Evolutionary conservation across 495 filamentous ascomycete species (phyloP), one percentile per base, ranked within the genome.

Genomic region (Thermochaetoides thermophila): DNA sequence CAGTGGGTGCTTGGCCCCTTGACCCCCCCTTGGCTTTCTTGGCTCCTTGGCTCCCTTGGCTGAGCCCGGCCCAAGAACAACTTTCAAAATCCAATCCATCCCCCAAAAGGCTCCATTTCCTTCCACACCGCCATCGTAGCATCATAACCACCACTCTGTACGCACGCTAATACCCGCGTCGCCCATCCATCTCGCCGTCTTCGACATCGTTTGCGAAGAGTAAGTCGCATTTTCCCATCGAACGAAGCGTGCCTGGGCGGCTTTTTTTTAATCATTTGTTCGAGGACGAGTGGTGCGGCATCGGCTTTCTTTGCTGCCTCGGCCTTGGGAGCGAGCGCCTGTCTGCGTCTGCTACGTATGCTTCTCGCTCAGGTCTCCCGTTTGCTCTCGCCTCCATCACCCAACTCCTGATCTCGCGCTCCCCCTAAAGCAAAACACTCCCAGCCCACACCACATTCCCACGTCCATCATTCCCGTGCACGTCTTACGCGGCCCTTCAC

Each of bases 31-130:
- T 17, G n/a, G 35, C 27, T 29, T 34, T 33, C 28, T 27, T 29
- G 40, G 37, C 36, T 35, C 32, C 38, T 37, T 43, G 37, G 29
- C 42, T 42, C 28, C 42, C 36, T 39, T 43, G 39, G 42, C 32
- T 39, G 39, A 37, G 37, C 37, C 34, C 44, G 35, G 42, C 45
- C 41, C 50, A 44, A 54, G 48, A 54, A 54, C 50, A 54, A 54
- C 50, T 54, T 54, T 54, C 50, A 54, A 54, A 54, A 52, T 49
- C 50, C 39, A 50, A 47, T 44, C 48, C 32, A 39, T 40, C 35
- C 37, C 50, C 28, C 38, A 49, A 35, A 45, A 25, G 35, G n/a
- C 31, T 38, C 30, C 36, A 37, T 37, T 40, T 43, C 46, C 48
- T 49, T 34, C 46, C 48, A 52, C 50, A 54, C 50, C 50, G 50